Base-by-base conservation (phyloP, 345 rosid genomes). In the Heritiera fomes region DNA sequence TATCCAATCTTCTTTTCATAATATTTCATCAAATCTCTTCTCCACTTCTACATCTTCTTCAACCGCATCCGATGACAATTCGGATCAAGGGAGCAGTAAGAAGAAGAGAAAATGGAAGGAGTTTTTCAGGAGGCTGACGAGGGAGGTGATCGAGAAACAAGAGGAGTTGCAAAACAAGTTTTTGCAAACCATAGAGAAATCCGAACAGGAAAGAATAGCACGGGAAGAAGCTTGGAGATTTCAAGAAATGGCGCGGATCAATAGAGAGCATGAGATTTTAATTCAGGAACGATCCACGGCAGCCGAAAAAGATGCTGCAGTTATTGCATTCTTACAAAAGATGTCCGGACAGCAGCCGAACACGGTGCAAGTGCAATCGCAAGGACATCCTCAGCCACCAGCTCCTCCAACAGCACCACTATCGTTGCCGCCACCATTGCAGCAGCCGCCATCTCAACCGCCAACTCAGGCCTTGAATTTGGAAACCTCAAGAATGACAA, bases 41-140 rank as follows among this genome's bases (percentile, higher is more conserved):
- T 93, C 93, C 14, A 82, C 86, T 69, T 91, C 93, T 1, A 88
- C 88, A 12, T 91, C 94, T 55, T 93, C 94, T 13, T 90, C 98
- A 0, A 90, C 98, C 3, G 89, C 91, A 11, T 88, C 96, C 0
- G 95, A 93, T 3, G 82, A 82, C 66, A 89, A 85, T 50, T 38
- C 47, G 18, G 77, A 80, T 13, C 82, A 71, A 23, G 89, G 78
- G 59, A 76, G 81, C 55, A 71, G 79, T 38, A 83, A 80, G 49
- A 89, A 83, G 75, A 91, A 88, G 86, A 87, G 84, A 77, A 93
- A 86, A 66, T 91, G 98, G 96, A 93, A 88, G 88, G 89, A 81
- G 30, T 87, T 87, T 47, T 89, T 89, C 73, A 81, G 73, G 81
- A 83, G 87, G 79, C n/a, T 89, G 40, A 83, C 84, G 71, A 84